Conservation (phyloP, 2,329 filamentous ascomycete species). For the Huntiella moniliformis region DNA sequence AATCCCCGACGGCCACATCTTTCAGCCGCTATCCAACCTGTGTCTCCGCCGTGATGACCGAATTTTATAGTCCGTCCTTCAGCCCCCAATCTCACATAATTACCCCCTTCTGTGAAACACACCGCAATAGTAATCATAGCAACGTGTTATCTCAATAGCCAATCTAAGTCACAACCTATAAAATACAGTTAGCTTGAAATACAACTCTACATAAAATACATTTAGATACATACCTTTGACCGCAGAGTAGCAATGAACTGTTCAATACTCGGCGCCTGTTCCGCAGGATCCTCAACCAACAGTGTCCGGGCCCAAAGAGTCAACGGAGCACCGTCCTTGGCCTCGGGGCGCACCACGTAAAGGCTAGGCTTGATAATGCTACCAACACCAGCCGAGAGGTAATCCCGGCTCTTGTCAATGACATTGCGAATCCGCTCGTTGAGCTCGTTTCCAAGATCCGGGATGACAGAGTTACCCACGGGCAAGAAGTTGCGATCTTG, state of each 20-base stretch:
- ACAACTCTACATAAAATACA: neutral
- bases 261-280: constrained; percentile 78
- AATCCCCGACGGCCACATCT: too few species aligned
- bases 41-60: too few species aligned
- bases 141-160: too few species aligned
- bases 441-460: constrained; percentile 86
- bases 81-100: too few species aligned
- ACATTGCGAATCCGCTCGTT: constrained; percentile 85
- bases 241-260: constrained; percentile 85
- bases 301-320: constrained; percentile 95
- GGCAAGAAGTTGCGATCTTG: constrained; percentile 67
- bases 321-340: constrained; percentile 82
- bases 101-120: too few species aligned
- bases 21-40: too few species aligned
- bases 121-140: too few species aligned
- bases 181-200: neutral
- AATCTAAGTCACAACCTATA: constrained; percentile 1
- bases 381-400: constrained; percentile 70
- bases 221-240: constrained; percentile 55
- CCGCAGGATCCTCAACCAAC: constrained; percentile 82
- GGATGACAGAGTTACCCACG: constrained; percentile 75
- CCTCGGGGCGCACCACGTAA: constrained; percentile 53
- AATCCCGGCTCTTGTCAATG: constrained; percentile 78
- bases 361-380: constrained; percentile 85
- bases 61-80: too few species aligned